Evolutionary conservation across 164 flowering plant species (phyloP), one percentile per base, ranked within the genome.

Genomic region (Stephania japonica): DNA sequence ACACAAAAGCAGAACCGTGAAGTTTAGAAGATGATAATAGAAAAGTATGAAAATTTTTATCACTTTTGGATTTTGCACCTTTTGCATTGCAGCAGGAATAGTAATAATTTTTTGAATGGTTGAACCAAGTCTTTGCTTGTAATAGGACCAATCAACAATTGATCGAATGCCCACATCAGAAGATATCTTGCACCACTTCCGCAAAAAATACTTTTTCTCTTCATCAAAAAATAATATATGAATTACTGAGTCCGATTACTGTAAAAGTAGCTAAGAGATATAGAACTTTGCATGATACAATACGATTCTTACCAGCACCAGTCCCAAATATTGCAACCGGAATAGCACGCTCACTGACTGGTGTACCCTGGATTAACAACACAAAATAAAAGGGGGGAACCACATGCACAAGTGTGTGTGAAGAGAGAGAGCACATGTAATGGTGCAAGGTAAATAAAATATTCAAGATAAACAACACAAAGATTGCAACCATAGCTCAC

Each of bases 31-130:
- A 13, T 12, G 61, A 53, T 53, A 53, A 10, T 53, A 53, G 18
- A 53, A 1, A n/a, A 53, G 18, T 53, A 53, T 53, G 61, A 53
- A 19, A 53, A 6, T 1, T 53, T 53, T 13, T 16, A 61, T 13
- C 61, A 47, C 68, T 62, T 25, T 68, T 74, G 59, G 49, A n/a
- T 65, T 72, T 50, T 11, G 21, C 68, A 96, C 99, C 99, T 96
- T 96, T 75, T 93, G 99, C 99, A 96, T 96, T 69, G 99, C 99
- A 72, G 99, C 99, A 74, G 99, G 99, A 80, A 96, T 96, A 62
- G 99, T 96, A 67, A 96, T 83, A 77, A 91, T 93, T 78, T 96
- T 96, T 73, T 96, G 99, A 78, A 96, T 90, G 50, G 98, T 85
- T 26, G 99, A 96, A 86, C 95, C 81, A 69, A 96, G 95, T 32